Base-by-base conservation (phyloP, 306 rosid species). In the Abrus precatorius region DNA sequence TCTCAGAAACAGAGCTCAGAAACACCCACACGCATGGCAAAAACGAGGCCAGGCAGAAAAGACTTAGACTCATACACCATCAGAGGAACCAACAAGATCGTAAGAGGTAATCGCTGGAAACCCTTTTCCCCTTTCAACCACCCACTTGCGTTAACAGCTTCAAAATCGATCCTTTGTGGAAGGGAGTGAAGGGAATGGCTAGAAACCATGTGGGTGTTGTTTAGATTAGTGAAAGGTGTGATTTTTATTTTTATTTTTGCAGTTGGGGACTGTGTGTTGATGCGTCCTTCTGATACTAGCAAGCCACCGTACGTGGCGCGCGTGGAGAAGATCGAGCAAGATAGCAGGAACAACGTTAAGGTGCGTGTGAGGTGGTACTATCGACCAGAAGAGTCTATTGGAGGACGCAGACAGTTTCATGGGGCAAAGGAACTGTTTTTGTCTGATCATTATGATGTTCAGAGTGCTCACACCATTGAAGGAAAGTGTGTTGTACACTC, bases 301-400 rank as follows among this genome's bases (percentile, higher is more conserved):
- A 92, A 91, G 87, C 91, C 92, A 0, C 95, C 95, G 0, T 92
- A 91, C 69, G 94, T 92, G 80, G 97, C 92, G 29, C 88, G 91
- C 13, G 78, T 91, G 57, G 97, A 92, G 88, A 91, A 84, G 89
- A 88, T 92, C 63, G 97, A 91, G 67, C 74, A 68, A 0, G 95
- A 88, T 67, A 78, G 52, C 36, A 79, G 90, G 80, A 82, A 56
- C 89, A 84, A 91, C 73, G 80, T 85, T 10, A 92, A 87, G 70
- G 97, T 92, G 40, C 87, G 88, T 41, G 97, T 92, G 56, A 83
- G 95, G 84, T 92, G 97, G 95, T 92, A 91, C 71, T 93, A 93
- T 27, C 75, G 97, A 63, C 97, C 97, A 0, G 97, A 93, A 87
- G 96, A 91, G 84, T 91, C 97, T 3, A 88, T 91, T 80, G 97